Evolutionary conservation across 192 early-diverging fungal species (phyloP), one percentile per base, ranked within the genome.

Genomic region (Podila clonocystis): DNA sequence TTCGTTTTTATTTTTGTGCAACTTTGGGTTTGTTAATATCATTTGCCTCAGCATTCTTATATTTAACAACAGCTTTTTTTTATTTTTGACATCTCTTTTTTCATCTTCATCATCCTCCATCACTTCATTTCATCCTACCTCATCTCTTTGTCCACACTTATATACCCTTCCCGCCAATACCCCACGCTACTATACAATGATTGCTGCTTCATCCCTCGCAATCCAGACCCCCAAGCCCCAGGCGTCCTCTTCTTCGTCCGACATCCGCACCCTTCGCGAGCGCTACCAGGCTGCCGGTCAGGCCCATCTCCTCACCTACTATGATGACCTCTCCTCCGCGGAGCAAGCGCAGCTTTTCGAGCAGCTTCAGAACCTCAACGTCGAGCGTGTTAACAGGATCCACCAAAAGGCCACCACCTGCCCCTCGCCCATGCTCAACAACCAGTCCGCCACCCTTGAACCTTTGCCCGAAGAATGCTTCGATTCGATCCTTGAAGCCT

Each of bases 281-380:
- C 82, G 84, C 58, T 97, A 91, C 83, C 79, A 85, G 24, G 89
- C 70, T 8, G 93, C 93, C 59, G 92, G 90, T 5, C 97, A 99
- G 87, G 93, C 84, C 36, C 97, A 99, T 72, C 91, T 98, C 36
- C 93, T 99, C 82, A 86, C 85, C 48, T 95, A 91, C 86, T 96
- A 90, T 69, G 90, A 95, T 50, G 80, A 86, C 33, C 91, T 99
- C 22, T 62, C 80, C 31, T 65, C 86, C 38, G 83, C 80, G 29
- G 86, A 93, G 49, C 87, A 94, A 26, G 76, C 75, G 2, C 64
- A 36, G 19, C 82, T 98, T 19, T 83, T 93, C 68, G 64, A 79
- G 34, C 93, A 96, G 85, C 88, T 98, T 34, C 59, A 73, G 26
- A 62, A 65, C 33, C 88, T 99, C 33, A 94, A 99, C 78, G 88